A percentile compares a stretch with the other conserved stretches of the same genome.
Conservation (phyloP, 768 basidiomycete species). For the Flagelloscypha sp. region DNA sequence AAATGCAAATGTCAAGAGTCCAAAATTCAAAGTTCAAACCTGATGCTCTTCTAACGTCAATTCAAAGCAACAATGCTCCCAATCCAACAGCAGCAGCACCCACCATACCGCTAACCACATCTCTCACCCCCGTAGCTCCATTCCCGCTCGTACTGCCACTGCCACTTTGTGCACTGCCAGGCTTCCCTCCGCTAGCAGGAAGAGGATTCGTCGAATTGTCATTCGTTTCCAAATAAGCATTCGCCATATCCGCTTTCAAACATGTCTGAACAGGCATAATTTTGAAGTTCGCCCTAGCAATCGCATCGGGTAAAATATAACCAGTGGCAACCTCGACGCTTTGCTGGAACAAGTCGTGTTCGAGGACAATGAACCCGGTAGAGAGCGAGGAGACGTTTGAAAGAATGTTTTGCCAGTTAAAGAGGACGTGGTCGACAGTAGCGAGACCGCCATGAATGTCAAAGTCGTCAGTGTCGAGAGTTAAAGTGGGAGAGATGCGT, state of each 20-base stretch:
- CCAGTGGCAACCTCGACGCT: slow-evolving; percentile 51
- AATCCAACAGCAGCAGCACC: too few relatives aligned
- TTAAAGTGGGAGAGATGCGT: slow-evolving; percentile 23
- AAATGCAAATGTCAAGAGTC: too few relatives aligned
- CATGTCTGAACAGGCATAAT: slow-evolving; percentile 46
- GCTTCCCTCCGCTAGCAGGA: too few relatives aligned
- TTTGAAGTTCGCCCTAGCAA: slow-evolving; percentile 36
- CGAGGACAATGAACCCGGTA: slow-evolving; percentile 55
- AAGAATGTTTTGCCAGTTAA: slow-evolving; percentile 42
- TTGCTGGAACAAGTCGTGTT: slow-evolving; percentile 52
- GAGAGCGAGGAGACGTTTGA: slow-evolving; percentile 31
- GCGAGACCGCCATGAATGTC: slow-evolving; percentile 39
- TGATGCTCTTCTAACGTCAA: too few relatives aligned
- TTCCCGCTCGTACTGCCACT: too few relatives aligned
- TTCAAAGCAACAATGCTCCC: too few relatives aligned
- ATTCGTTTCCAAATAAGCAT: slow-evolving; percentile 52
- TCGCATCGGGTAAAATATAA: slow-evolving; percentile 48
- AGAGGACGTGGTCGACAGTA: slow-evolving; percentile 29
- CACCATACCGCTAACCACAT: too few relatives aligned
- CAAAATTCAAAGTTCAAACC: too few relatives aligned
- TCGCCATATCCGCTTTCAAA: slow-evolving; percentile 28
- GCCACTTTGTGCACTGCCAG: too few relatives aligned
- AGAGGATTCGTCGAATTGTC: slow-evolving; percentile 32
- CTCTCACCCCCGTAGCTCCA: too few relatives aligned
- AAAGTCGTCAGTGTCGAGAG: slow-evolving; percentile 48